Base-by-base conservation (phyloP, 805 yeast species). In the Naumovozyma dairenensis region DNA sequence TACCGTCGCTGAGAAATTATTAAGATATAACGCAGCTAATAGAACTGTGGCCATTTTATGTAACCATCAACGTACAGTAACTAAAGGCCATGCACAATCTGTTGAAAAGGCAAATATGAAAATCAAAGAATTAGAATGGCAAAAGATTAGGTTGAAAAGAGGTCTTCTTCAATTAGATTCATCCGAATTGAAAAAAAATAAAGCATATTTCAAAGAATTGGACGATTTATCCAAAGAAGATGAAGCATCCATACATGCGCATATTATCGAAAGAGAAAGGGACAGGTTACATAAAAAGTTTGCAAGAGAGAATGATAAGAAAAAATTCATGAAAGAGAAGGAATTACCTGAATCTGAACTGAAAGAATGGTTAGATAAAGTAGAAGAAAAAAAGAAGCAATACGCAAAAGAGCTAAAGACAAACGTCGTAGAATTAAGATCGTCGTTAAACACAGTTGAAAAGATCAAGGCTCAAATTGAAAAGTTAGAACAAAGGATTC, bases 11-110 rank as follows among this genome's bases (percentile, higher is more conserved):
- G 96, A 87, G 54, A 89, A 85, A 49, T 77, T 87, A 33, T 77
- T 87, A 36, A 77, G 73, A 40, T 87, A 80, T 60, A 87, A 89
- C 59, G 96, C 96, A 15, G 97, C 97, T 1, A 87, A 87, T 56
- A 74, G 96, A 59, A 80, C 89, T 2, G 97, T 87, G 38, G 97
- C 97, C 5, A 85, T 87, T 40, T 65, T 87, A 49, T 87, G 97
- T 80, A 87, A 87, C 67, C 97, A 87, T 71, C 97, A 87, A 68
- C 77, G 96, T 59, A 75, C 94, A 14, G 86, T 87, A 7, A 72
- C 86, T 32, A 89, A 87, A 54, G 74, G 74, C 4, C 96, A 89
- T 52, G 93, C 81, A 30, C 72, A 73, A 16, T 68, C 86, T 5
- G 84, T 89, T 39, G 82, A 75, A 44, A 84, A 80, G 54, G 85